Conservation (phyloP, 306 rosid species). For the Casuarina equisetifolia region DNA sequence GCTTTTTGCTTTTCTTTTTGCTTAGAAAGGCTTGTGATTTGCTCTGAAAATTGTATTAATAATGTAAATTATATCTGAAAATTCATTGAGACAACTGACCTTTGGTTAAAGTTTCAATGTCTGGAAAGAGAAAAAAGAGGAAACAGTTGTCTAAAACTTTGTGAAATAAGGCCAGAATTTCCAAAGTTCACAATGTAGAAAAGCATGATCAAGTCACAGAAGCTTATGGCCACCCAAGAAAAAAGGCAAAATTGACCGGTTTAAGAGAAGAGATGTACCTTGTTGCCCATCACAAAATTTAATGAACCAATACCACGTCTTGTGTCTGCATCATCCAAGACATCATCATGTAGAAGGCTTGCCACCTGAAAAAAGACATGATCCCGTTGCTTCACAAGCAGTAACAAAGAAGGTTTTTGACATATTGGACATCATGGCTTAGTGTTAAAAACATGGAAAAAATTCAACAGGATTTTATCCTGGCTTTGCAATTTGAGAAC, state of each 20-base stretch:
- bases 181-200: background rate
- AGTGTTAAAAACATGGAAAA: background rate
- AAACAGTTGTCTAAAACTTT: too few relatives aligned
- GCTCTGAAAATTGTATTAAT: too few relatives aligned
- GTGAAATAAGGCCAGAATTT: too few relatives aligned
- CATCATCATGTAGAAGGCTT: slow-evolving; percentile 99
- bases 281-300: slow-evolving; percentile 85
- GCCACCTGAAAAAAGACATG: slow-evolving; percentile 62
- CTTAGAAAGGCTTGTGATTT: too few relatives aligned
- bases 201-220: background rate
- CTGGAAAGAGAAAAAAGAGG: too few relatives aligned
- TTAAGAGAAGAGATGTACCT: slow-evolving; percentile 44
- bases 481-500: background rate
- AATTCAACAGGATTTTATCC: background rate
- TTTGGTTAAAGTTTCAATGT: too few relatives aligned
- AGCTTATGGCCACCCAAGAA: too few relatives aligned
- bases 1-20: too few relatives aligned
- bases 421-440: background rate
- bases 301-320: slow-evolving; percentile 89
- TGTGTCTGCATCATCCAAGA: slow-evolving; percentile 93
- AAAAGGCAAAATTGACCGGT: background rate
- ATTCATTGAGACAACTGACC: too few relatives aligned
- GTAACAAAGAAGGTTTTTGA: background rate
- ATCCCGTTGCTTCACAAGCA: background rate
- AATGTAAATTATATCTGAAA: too few relatives aligned